Conservation (phyloP, 768 basidiomycete genomes). For the Termitomyces sp. region DNA sequence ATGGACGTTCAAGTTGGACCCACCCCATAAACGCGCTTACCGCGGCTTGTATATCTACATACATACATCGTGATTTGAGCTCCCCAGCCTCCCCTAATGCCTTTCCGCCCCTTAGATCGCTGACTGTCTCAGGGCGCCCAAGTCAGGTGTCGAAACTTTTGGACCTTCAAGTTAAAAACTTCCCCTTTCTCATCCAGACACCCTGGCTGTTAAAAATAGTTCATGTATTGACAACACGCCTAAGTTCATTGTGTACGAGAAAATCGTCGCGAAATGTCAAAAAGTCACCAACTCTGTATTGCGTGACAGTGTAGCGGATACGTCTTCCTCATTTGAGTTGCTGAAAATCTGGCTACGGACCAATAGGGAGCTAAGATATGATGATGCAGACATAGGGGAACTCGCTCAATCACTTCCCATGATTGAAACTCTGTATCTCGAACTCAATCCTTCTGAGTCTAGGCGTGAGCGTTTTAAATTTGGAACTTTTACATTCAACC, state of each 20-base stretch:
- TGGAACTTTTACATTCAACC: not conserved
- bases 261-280: too few species aligned
- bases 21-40: too few species aligned
- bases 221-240: not conserved
- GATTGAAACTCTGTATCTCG: not conserved
- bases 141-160: not conserved
- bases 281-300: too few species aligned
- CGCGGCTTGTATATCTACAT: too few species aligned
- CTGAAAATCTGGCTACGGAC: too few species aligned
- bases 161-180: not conserved
- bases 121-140: too few species aligned
- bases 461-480: too few species aligned
- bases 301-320: not conserved
- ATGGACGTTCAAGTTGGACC: too few species aligned
- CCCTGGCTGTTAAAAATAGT: not conserved
- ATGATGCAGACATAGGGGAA: not conserved
- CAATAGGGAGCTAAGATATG: not conserved
- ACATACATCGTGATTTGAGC: too few species aligned
- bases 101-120: too few species aligned
- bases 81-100: too few species aligned
- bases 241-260: too few species aligned
- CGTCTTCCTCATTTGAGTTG: not conserved
- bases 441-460: not conserved
- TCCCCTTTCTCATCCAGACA: not conserved
- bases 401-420: not conserved